Conservation (phyloP, 2,329 filamentous ascomycete genomes). For the Fusarium oligoseptatum region DNA sequence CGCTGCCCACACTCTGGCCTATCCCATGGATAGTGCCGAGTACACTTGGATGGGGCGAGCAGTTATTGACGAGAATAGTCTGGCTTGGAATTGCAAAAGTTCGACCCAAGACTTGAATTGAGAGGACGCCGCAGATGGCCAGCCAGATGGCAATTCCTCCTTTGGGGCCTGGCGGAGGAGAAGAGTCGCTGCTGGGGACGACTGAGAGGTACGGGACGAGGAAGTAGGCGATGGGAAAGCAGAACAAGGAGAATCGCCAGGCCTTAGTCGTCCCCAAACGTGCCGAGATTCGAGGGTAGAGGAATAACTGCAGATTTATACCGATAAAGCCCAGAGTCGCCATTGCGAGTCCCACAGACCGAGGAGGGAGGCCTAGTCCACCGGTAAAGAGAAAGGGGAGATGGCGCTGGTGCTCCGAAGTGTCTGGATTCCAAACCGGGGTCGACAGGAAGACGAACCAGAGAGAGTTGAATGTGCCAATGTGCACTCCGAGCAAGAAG, state of each 20-base stretch:
- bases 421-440: slow-evolving; percentile 66
- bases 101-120: slow-evolving; percentile 74
- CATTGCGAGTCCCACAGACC: slow-evolving; percentile 81
- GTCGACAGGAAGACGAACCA: slow-evolving; percentile 84
- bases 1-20: slow-evolving; percentile 70
- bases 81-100: slow-evolving; percentile 70
- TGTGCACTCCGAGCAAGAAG: slow-evolving; percentile 78
- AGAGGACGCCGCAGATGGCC: slow-evolving; percentile 72
- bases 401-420: slow-evolving; percentile 49
- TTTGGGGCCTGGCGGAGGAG: slow-evolving; percentile 63
- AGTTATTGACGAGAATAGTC: slow-evolving; percentile 63
- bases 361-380: slow-evolving; percentile 79
- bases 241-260: slow-evolving; percentile 19
- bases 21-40: slow-evolving; percentile 64
- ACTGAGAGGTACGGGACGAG: slow-evolving; percentile 76
- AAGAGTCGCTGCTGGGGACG: slow-evolving; percentile 43
- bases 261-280: slow-evolving; percentile 24
- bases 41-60: slow-evolving; percentile 62
- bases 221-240: slow-evolving; percentile 75
- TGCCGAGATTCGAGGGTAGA: slow-evolving; percentile 31
- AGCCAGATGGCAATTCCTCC: slow-evolving; percentile 73
- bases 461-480: slow-evolving; percentile 81
- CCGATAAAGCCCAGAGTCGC: slow-evolving; percentile 82
- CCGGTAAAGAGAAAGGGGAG: slow-evolving; percentile 77
- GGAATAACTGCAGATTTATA: slow-evolving; percentile 67